Evolutionary conservation across 2,329 filamentous ascomycete genomes (phyloP), one percentile per base, ranked within the genome.

Genomic region (Colletotrichum falcatum): DNA sequence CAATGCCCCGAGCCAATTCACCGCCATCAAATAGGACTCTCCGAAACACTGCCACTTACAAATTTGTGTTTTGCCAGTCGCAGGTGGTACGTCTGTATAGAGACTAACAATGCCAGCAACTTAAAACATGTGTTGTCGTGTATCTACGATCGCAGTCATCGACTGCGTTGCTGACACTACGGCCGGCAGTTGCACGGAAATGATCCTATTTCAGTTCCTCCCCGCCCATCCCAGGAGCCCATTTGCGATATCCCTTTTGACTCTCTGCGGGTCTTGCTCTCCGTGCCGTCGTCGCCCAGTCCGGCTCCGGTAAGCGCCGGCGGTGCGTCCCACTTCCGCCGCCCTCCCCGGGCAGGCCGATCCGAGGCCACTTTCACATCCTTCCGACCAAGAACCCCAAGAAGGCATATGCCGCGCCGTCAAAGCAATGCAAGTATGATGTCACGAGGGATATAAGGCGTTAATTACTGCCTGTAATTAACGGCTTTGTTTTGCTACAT

Each of bases 351-450:
- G 76, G 74, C 1, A 79, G 81, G 39, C 81, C 81, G 1, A 75
- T 87, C 18, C 75, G 84, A 7, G 85, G 85, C 5, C 84, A 84
- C 61, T 73, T 79, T 7, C 81, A 82, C 4, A 78, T 87, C 64
- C 79, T 84, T 14, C 85, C 79, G 0, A 74, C 75, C 3, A 73
- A 78, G 61, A 77, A 76, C 54, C 77, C 79, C 4, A 78, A 79
- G 39, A 75, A 76, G 55, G 74, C 74, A 6, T 80, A 79, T 64
- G 76, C 77, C 69, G 65, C 69, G 48, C 78, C 76, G 76, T 77
- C 76, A 1, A 69, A 75, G 16, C 69, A 79, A 92, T 80, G 92
- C 92, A 78, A 89, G 1, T 79, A 77, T 11, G 78, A 79, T 61
- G n/a, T n/a, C n/a, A n/a, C n/a, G n/a, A n/a, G n/a, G n/a, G n/a